These are phyloP conservation scores for Lyophyllum decastes DNA, from an alignment of 768 basidiomycete species.

Conservation along the genomic window DNA sequence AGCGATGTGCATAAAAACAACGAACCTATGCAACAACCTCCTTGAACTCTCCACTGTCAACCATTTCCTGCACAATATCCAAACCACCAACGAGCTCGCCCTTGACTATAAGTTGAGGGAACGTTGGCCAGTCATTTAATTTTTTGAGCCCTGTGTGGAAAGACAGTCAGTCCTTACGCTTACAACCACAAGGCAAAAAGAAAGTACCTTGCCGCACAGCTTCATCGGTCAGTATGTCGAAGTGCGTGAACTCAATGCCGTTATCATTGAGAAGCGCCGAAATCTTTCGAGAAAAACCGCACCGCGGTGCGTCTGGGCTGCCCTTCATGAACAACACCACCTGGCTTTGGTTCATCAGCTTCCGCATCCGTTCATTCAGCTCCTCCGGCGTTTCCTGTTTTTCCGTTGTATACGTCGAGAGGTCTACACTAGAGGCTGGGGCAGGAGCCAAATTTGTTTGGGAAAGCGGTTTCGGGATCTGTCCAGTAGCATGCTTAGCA, in stretches of 20 bases:
- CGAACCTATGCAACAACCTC: constrained; percentile 35
- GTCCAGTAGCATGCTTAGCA: constrained; percentile 50
- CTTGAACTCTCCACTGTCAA: constrained; percentile 73
- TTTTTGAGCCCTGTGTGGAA: constrained; percentile 58
- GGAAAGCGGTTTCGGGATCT: constrained; percentile 45
- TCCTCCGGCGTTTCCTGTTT: constrained; percentile 61
- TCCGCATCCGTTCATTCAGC: constrained; percentile 61
- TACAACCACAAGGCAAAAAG: neutral
- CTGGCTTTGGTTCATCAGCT: constrained; percentile 75
- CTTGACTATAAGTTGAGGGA: constrained; percentile 81
- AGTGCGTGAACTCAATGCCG: constrained; percentile 66
- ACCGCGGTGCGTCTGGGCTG: constrained; percentile 71
- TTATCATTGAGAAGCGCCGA: constrained; percentile 66
- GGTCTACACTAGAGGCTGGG: constrained; percentile 24
- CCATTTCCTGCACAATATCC: constrained; percentile 91
- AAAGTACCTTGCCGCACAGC: constrained; percentile 73
- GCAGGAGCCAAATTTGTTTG: constrained; percentile 47
- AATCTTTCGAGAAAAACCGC: constrained; percentile 83
- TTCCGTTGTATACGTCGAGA: constrained; percentile 14
- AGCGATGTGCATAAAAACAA: neutral
- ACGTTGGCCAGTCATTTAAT: constrained; percentile 90
- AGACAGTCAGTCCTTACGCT: neutral
- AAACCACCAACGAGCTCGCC: constrained; percentile 96
- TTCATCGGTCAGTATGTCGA: constrained; percentile 85
- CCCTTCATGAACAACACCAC: constrained; percentile 95